phyloP scores from a whole-genome alignment of 192 early-diverging fungal genomes.

The Rhizophagus prolifer region DNA sequence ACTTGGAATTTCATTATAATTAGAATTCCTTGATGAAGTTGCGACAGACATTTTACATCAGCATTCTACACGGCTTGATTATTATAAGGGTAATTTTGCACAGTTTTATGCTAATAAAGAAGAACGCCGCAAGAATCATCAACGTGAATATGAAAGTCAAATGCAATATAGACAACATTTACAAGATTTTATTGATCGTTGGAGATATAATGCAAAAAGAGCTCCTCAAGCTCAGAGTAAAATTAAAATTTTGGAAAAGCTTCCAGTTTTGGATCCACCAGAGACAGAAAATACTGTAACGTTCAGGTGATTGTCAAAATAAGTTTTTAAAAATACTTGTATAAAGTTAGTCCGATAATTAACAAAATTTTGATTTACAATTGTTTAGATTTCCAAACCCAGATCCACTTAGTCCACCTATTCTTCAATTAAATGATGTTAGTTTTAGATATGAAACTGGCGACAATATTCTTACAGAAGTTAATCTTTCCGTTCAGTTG shows the following conservation, averaged over 20 bases:
- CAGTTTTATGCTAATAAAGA: constrained; percentile 86
- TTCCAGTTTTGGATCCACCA: constrained; percentile 88
- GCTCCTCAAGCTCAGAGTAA: constrained; percentile 96
- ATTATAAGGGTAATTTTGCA: constrained; percentile 95
- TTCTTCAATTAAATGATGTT: constrained; percentile 92
- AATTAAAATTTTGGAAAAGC: constrained; percentile 97
- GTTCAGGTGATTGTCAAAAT: constrained; percentile 54
- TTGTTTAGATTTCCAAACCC: constrained; percentile 75
- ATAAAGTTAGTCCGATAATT: neutral
- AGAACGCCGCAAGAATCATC: constrained; percentile 87
- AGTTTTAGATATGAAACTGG: constrained; percentile 84
- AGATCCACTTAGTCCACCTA: constrained; percentile 92
- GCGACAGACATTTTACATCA: constrained; percentile 97
- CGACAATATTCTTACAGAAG: constrained; percentile 75
- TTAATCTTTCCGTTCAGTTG: constrained; percentile 95
- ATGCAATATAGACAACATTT: constrained; percentile 90
- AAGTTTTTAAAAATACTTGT: neutral
- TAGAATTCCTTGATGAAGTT: constrained; percentile 93
- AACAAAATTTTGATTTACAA: neutral
- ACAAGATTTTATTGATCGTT: constrained; percentile 98
- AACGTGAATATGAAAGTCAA: constrained; percentile 96
- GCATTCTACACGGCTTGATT: constrained; percentile 89
- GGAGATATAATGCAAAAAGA: constrained; percentile 98
- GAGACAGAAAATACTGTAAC: constrained; percentile 74
- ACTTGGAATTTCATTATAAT: neutral